Base-by-base conservation (phyloP, 179 eudicot genomes). In the Corrigiola litoralis region DNA sequence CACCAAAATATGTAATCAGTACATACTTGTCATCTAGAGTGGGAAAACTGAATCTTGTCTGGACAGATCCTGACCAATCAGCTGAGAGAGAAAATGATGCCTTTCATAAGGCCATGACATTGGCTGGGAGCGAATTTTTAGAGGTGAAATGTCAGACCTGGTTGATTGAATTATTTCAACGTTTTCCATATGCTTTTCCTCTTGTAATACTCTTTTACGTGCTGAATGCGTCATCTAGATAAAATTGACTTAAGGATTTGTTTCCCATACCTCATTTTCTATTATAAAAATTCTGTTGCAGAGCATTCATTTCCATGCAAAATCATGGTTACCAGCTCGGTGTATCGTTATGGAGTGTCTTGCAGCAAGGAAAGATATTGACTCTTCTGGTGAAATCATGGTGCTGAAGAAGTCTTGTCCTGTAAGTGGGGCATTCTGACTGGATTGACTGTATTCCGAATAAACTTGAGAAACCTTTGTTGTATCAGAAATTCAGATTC, bases 241-340 rank as follows among this genome's bases (percentile, higher is more conserved):
- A 25, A 32, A 52, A 29, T 12, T 46, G 25, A 32, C 37, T 11
- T 23, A n/a, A 18, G 38, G 36, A 18, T 44, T 61, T 21, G 27
- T 32, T 61, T 61, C 3, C 29, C 36, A 37, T 25, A 10, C 4
- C 29, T 69, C 21, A 54, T 5, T 44, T 27, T 58, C 21, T 48
- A 27, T 47, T 59, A 47, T 16, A 34, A 36, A 6, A 16, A 24
- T 32, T 40, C 29, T 65, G 50, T 44, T 14, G 18, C 83, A 89
- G 98, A 82, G 75, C 79, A 76, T 92, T n/a, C 81, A 73, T 27
- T 83, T 58, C 69, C 89, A 87, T 79, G 85, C 81, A 29, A 77
- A 80, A 76, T 90, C 98, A 70, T 92, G 98, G 98, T 66, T 92
- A 70, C 96, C 96, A 45, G 98, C 98, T 54, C 77, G 92, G 57